These are phyloP conservation scores for Macrophomina phaseolina DNA, from an alignment of 2,329 filamentous ascomycete species.

Conservation along the genomic window DNA sequence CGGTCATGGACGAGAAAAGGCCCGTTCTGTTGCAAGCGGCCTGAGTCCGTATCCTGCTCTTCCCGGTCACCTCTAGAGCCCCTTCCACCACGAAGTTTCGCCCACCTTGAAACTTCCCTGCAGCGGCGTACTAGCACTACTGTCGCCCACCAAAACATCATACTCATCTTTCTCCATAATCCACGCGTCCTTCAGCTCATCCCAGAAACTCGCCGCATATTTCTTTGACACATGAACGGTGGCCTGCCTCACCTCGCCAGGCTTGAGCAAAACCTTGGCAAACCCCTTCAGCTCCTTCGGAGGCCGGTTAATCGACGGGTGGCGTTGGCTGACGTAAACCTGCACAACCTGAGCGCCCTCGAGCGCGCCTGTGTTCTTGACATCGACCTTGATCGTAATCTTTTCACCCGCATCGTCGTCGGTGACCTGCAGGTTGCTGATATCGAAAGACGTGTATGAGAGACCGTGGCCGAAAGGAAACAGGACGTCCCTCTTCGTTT, in stretches of 20 bases:
- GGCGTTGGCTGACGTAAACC: slow-evolving; percentile 65
- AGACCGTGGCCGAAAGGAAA: slow-evolving; percentile 69
- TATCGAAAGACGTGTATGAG: slow-evolving; percentile 64
- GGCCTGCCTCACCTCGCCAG: slow-evolving; percentile 63
- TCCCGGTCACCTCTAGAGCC: slow-evolving; percentile 52
- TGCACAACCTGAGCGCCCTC: slow-evolving; percentile 69
- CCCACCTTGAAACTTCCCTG: slow-evolving; percentile 61
- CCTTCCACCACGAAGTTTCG: slow-evolving; percentile 71
- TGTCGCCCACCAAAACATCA: slow-evolving; percentile 65
- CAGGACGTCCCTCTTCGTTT: slow-evolving; percentile 62
- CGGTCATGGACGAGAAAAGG: too few species aligned
- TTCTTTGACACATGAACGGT: slow-evolving; percentile 65
- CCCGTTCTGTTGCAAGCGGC: too few species aligned
- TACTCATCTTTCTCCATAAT: slow-evolving; percentile 70
- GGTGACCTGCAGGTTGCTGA: background rate
- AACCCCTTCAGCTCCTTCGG: slow-evolving; percentile 73
- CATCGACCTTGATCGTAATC: slow-evolving; percentile 42
- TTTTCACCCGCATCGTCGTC: slow-evolving; percentile 30
- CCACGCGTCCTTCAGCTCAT: slow-evolving; percentile 71
- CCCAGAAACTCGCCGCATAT: slow-evolving; percentile 72
- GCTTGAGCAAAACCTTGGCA: slow-evolving; percentile 65
- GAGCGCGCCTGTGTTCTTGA: slow-evolving; percentile 60
- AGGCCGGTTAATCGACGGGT: slow-evolving; percentile 63
- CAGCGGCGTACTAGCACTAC: slow-evolving; percentile 60
- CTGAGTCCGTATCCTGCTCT: background rate